Percentiles rank a stretch among this genome's conserved stretches.
Conservation (phyloP, 148 eudicot genomes). For the Rhododendron williamsianum region DNA sequence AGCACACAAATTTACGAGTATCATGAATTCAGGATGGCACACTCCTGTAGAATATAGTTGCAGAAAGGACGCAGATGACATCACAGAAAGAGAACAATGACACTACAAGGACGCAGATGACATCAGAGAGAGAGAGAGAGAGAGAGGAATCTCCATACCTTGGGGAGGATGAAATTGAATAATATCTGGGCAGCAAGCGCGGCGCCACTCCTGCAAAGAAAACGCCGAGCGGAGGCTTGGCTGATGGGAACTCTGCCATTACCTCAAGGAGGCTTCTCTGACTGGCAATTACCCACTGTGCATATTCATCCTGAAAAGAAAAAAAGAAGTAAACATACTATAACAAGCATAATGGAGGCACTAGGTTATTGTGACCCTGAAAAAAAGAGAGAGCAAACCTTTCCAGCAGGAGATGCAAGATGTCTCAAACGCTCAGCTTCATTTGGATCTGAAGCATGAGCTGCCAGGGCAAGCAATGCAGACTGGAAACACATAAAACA, state of each 20-base stretch:
- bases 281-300: slow-evolving; percentile 76
- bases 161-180: slow-evolving; percentile 95
- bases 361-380: background rate
- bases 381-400: slow-evolving; percentile 39
- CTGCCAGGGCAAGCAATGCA: slow-evolving; percentile 83
- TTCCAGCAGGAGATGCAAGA: slow-evolving; percentile 95
- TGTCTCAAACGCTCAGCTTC: slow-evolving; percentile 81
- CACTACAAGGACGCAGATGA: background rate
- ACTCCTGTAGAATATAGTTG: background rate
- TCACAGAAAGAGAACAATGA: background rate
- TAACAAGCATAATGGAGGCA: background rate
- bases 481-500: slow-evolving; percentile 38
- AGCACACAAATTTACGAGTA: background rate
- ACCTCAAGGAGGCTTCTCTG: slow-evolving; percentile 96
- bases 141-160: slow-evolving; percentile 27
- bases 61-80: background rate
- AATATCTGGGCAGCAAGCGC: slow-evolving; percentile 89
- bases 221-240: slow-evolving; percentile 91
- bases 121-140: too few species aligned
- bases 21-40: background rate
- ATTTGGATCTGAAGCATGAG: slow-evolving; percentile 79
- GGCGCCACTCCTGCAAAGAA: slow-evolving; percentile 95
- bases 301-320: slow-evolving; percentile 75
- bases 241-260: slow-evolving; percentile 84
- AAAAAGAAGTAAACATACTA: background rate